Evolutionary conservation across 345 rosid genomes (phyloP).

Genomic region (Salix koriyanagi): DNA sequence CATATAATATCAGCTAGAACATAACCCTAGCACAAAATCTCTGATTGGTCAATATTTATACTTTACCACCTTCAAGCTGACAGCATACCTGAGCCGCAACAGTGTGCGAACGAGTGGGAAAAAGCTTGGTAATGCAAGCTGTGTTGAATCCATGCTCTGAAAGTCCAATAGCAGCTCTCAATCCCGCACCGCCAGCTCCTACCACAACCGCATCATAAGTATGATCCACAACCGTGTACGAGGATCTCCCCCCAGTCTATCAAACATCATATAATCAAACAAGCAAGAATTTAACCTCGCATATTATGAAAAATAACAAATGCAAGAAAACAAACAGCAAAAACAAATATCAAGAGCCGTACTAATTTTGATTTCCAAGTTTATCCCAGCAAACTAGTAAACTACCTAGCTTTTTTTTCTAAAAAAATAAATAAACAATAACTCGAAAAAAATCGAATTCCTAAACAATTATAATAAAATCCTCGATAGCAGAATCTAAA

Average conservation of each 20-base stretch:
- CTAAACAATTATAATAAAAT: neutral
- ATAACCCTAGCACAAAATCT: neutral
- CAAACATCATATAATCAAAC: neutral
- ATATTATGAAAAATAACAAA: neutral
- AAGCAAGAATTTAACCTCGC: neutral
- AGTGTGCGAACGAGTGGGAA: slow-evolving; percentile 92
- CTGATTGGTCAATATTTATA: neutral
- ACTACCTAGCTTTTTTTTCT: neutral
- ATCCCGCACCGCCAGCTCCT: slow-evolving; percentile 98
- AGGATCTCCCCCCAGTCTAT: slow-evolving; percentile 44
- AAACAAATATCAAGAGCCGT: neutral
- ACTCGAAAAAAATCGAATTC: neutral
- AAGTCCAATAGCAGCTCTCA: slow-evolving; percentile 93
- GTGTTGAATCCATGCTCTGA: slow-evolving; percentile 99
- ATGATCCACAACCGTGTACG: slow-evolving; percentile 91
- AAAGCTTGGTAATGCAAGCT: slow-evolving; percentile 97
- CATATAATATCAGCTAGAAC: neutral
- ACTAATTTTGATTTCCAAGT: neutral
- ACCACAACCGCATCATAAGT: slow-evolving; percentile 92
- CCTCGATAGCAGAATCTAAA: neutral
- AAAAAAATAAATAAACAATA: neutral
- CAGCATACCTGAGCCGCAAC: slow-evolving; percentile 90
- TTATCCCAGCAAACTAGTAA: neutral
- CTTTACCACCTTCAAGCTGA: neutral
- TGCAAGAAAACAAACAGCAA: neutral